These are phyloP conservation scores for Steccherinum ochraceum DNA, from an alignment of 768 basidiomycete species.

Conservation along the genomic window DNA sequence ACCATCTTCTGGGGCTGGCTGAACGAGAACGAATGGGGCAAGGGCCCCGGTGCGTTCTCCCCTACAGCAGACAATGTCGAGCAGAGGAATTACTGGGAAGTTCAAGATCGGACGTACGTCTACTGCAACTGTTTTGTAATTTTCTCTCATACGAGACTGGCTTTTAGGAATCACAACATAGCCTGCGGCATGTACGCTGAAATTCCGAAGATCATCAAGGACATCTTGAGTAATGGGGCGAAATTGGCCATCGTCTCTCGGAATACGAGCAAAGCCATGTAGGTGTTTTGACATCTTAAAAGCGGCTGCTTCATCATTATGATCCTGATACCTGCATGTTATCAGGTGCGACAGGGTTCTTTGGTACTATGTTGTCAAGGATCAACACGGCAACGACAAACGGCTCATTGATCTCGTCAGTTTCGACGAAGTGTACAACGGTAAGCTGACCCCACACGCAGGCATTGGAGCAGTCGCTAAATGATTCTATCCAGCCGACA, in stretches of 20 bases:
- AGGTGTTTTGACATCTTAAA: not conserved
- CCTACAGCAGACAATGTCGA: conserved; percentile 1
- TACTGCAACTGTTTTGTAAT: not conserved
- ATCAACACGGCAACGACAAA: not conserved
- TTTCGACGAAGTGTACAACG: conserved; percentile 3
- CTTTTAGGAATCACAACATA: too few species aligned
- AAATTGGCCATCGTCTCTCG: too few species aligned
- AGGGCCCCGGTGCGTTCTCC: not conserved
- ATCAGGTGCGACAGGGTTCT: conserved; percentile 1
- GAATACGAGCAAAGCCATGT: too few species aligned
- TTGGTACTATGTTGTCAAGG: not conserved
- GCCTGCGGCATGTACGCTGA: too few species aligned
- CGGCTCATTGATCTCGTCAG: not conserved
- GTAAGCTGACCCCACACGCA: too few species aligned
- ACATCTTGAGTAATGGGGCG: too few species aligned
- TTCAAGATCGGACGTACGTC: not conserved
- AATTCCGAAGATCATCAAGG: too few species aligned
- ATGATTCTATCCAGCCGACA: not conserved
- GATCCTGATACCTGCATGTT: not conserved
- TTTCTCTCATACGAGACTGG: too few species aligned
- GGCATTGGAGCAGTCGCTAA: not conserved
- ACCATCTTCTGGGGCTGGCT: conserved; percentile 4
- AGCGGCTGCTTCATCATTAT: not conserved
- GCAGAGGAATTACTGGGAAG: not conserved
- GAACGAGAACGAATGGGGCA: not conserved